Percentiles rank a stretch among this genome's conserved stretches.
Evolutionary conservation across 768 basidiomycete genomes (phyloP).

Genomic region (Russula compacta): DNA sequence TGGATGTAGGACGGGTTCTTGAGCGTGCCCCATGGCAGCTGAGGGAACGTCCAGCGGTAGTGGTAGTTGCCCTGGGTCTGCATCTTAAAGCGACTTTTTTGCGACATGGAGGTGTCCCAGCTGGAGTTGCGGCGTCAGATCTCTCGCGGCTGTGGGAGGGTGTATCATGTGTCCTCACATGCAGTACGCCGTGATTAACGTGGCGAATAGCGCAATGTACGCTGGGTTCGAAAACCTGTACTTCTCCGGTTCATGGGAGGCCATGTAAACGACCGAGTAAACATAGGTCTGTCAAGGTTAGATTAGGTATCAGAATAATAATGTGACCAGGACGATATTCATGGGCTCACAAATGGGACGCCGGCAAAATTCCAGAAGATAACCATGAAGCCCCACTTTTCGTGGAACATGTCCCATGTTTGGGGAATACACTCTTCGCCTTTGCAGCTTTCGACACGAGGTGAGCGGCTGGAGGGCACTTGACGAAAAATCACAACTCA

Average conservation of each 20-base stretch:
- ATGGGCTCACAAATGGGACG: conserved; percentile 68
- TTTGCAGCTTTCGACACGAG: conserved; percentile 53
- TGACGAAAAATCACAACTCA: conserved; percentile 25
- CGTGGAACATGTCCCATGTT: conserved; percentile 99
- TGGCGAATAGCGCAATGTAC: conserved; percentile 64
- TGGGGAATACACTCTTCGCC: conserved; percentile 94
- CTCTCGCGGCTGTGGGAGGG: not conserved
- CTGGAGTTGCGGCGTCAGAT: conserved; percentile 30
- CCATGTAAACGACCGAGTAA: conserved; percentile 97
- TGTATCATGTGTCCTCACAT: conserved; percentile 42
- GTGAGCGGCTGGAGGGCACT: not conserved
- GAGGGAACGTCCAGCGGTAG: conserved; percentile 90
- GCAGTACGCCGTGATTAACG: conserved; percentile 77
- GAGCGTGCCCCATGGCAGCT: conserved; percentile 73
- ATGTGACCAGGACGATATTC: not conserved
- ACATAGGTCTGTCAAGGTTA: conserved; percentile 64
- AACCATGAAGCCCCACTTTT: conserved; percentile 98
- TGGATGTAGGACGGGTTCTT: conserved; percentile 87
- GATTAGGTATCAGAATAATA: conserved; percentile 1
- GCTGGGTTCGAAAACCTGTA: conserved; percentile 79
- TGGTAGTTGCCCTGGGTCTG: conserved; percentile 81
- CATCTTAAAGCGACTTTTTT: conserved; percentile 98
- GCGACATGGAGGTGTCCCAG: conserved; percentile 92
- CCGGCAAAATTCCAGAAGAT: conserved; percentile 98
- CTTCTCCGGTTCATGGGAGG: conserved; percentile 78